phyloP scores from a whole-genome alignment of 768 basidiomycete species.

The Hirschioporus abietinus region DNA sequence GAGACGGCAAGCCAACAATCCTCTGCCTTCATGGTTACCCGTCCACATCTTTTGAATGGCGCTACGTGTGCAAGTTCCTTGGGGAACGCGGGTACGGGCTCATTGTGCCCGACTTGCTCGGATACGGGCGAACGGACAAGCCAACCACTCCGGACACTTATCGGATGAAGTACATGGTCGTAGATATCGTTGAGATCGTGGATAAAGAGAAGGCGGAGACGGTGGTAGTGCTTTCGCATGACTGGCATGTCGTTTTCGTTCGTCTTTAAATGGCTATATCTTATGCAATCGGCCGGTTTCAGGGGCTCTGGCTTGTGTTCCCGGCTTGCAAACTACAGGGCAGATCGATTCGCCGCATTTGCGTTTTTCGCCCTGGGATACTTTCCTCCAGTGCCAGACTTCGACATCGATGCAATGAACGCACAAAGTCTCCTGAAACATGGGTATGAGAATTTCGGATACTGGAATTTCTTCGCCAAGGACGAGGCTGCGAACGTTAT shows the following conservation, averaged over 20 bases:
- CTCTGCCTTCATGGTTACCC: conserved; percentile 43
- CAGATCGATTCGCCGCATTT: conserved; percentile 36
- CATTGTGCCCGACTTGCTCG: conserved; percentile 44
- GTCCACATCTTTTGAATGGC: conserved; percentile 37
- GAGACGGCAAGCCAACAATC: conserved; percentile 30
- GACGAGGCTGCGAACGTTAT: conserved; percentile 28
- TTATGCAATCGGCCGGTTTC: not conserved
- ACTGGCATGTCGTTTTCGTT: conserved; percentile 24
- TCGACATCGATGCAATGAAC: conserved; percentile 23
- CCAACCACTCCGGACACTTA: conserved; percentile 26
- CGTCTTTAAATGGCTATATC: not conserved
- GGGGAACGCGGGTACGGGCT: conserved; percentile 35
- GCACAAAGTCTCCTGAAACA: conserved; percentile 21
- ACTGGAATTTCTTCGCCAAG: conserved; percentile 33
- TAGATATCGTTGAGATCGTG: conserved; percentile 31
- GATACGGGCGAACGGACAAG: conserved; percentile 41
- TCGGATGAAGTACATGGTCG: conserved; percentile 18
- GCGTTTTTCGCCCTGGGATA: conserved; percentile 33
- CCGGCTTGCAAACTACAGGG: conserved; percentile 31
- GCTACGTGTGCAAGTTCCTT: conserved; percentile 34
- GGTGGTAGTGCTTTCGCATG: conserved; percentile 29
- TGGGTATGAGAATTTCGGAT: conserved; percentile 36
- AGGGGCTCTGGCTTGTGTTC: conserved; percentile 33
- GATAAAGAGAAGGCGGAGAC: conserved; percentile 22
- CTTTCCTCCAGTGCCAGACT: conserved; percentile 21